Conservation (phyloP, 2,329 filamentous ascomycete genomes). For the Fusarium sp. region DNA sequence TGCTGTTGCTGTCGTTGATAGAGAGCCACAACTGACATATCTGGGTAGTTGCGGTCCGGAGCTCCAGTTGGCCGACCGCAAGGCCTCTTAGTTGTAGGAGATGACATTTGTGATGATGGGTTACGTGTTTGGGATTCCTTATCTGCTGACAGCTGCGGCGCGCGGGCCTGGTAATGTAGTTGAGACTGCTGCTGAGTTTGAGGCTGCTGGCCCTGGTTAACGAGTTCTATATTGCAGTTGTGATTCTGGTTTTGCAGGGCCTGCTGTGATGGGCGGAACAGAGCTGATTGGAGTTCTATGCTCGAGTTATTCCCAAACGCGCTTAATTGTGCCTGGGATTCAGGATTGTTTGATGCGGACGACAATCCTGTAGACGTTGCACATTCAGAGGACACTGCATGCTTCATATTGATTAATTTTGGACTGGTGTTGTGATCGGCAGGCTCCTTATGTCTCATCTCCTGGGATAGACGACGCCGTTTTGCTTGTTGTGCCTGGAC, state of each 20-base stretch:
- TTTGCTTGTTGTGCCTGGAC: constrained; percentile 42
- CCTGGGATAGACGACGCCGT: constrained; percentile 47
- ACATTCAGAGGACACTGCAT: constrained; percentile 26
- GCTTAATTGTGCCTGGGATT: constrained; percentile 28
- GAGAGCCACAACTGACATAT: constrained; percentile 23
- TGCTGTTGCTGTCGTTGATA: constrained; percentile 36
- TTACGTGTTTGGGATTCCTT: constrained; percentile 9
- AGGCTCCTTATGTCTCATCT: constrained; percentile 24
- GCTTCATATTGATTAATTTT: constrained; percentile 18
- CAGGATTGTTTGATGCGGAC: constrained; percentile 31
- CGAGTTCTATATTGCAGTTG: background rate
- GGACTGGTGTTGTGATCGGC: constrained; percentile 13
- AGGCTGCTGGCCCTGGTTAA: constrained; percentile 19
- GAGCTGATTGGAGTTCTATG: constrained; percentile 24
- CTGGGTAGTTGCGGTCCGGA: background rate
- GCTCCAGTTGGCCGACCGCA: constrained; percentile 6
- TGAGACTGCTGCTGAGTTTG: constrained; percentile 15
- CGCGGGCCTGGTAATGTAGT: constrained; percentile 19
- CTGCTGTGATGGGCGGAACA: constrained; percentile 21
- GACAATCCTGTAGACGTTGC: constrained; percentile 20
- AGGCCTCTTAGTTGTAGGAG: constrained; percentile 4
- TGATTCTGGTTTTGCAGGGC: constrained; percentile 21
- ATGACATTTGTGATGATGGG: constrained; percentile 5
- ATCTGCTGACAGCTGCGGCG: constrained; percentile 22
- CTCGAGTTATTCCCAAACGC: constrained; percentile 1